phyloP scores from a whole-genome alignment of 2,329 filamentous ascomycete genomes.

The Ceratocystis lukuohia region DNA sequence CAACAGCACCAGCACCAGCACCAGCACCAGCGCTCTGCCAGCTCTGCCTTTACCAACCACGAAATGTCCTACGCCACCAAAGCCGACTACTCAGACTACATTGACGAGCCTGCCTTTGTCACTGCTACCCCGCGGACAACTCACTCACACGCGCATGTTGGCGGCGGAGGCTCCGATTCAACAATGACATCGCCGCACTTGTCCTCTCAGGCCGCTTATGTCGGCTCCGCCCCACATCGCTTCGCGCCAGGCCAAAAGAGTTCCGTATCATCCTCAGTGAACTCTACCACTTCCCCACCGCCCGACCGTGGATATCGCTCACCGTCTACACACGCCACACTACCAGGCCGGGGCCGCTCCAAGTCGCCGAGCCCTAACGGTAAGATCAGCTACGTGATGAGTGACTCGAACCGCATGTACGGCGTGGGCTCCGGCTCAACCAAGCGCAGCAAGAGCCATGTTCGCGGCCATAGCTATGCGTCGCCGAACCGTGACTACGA shows the following conservation, averaged over 20 bases:
- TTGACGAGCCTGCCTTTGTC: background rate
- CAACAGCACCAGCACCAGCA: background rate
- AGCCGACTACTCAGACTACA: background rate
- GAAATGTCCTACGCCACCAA: background rate
- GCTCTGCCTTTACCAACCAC: conserved; percentile 34
- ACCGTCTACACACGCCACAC: background rate
- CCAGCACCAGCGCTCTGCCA: conserved; percentile 26
- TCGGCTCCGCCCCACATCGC: background rate
- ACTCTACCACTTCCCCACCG: conserved; percentile 1
- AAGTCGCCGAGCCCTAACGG: conserved; percentile 2
- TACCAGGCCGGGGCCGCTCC: background rate
- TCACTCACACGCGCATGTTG: conserved; percentile 10
- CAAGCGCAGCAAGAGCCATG: conserved; percentile 4
- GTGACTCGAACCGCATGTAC: background rate
- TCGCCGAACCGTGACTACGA: conserved; percentile 10
- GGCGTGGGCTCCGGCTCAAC: background rate
- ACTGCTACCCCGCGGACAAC: background rate
- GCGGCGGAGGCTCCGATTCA: background rate
- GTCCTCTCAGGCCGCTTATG: background rate
- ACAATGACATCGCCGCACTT: background rate
- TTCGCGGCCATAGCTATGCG: conserved; percentile 1
- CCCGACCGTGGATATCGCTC: conserved; percentile 7
- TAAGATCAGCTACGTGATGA: background rate
- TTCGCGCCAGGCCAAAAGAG: background rate
- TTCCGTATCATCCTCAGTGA: background rate